Evolutionary conservation across 768 basidiomycete genomes (phyloP).

Genomic region (Rhodotorula diobovata): DNA sequence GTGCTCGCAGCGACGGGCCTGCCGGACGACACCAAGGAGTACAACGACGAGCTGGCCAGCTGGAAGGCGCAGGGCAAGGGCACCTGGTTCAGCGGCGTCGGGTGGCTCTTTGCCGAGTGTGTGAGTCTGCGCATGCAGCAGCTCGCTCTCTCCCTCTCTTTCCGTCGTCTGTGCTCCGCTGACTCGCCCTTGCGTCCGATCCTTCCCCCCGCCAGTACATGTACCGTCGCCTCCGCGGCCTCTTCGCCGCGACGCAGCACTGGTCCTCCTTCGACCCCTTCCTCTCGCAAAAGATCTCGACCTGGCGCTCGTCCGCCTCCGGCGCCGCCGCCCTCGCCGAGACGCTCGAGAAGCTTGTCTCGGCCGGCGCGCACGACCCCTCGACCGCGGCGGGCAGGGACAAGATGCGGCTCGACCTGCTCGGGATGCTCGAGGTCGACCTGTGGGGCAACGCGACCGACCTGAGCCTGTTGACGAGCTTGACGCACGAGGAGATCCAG

Average conservation of each 20-base stretch:
- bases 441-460: slow-evolving; percentile 96
- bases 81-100: slow-evolving; percentile 84
- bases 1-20: slow-evolving; percentile 6
- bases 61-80: slow-evolving; percentile 52
- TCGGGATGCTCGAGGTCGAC: slow-evolving; percentile 20
- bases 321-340: slow-evolving; percentile 59
- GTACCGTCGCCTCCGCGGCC: slow-evolving; percentile 75
- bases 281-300: slow-evolving; percentile 67
- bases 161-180: background rate
- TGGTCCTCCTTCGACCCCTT: slow-evolving; percentile 85
- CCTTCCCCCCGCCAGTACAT: slow-evolving; percentile 50
- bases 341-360: slow-evolving; percentile 63
- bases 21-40: slow-evolving; percentile 55
- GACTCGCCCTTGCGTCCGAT: too few relatives aligned
- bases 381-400: slow-evolving; percentile 53
- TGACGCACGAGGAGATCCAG: slow-evolving; percentile 75
- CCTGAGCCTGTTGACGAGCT: slow-evolving; percentile 79
- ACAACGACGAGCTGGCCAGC: slow-evolving; percentile 65
- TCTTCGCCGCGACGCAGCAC: slow-evolving; percentile 61
- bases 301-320: slow-evolving; percentile 59
- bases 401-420: slow-evolving; percentile 51
- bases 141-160: background rate
- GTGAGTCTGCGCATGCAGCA: slow-evolving; percentile 44
- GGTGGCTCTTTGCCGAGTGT: slow-evolving; percentile 95
- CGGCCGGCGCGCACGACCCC: slow-evolving; percentile 49